Base-by-base conservation (phyloP, 2,329 filamentous ascomycete species). In the Microdochium paspali region DNA sequence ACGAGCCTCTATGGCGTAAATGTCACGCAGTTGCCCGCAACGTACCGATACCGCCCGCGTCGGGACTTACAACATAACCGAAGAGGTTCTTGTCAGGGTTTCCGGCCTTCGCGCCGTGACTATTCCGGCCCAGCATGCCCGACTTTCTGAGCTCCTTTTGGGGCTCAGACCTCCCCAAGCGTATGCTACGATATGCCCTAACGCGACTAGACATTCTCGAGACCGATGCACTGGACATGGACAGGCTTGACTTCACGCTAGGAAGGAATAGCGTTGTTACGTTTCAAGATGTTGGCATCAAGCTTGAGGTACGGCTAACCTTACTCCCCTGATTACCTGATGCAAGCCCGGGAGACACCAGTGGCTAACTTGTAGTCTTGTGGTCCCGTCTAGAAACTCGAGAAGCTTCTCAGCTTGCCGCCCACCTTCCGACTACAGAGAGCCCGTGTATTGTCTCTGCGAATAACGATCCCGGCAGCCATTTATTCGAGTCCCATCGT, bases 191-290 rank as follows among this genome's bases (percentile, higher is more conserved):
- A 56, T 95, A 93, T 71, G 88, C 84, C 45, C 73, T 98, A 39
- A 85, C 85, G 23, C 82, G 84, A 49, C 75, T 95, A 50, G 90
- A 95, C 56, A 75, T 96, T 47, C 79, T 98, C 50, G 93, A 97
- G 60, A 86, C 88, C 49, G 85, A 94, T 61, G 84, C 86, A 12
- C 72, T 96, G 55, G 87, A 96, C 59, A 76, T 93, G 51, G 89
- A 93, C 54, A 88, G 89, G 55, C 70, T 97, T 53, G 89, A 94
- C 56, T 80, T 96, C 55, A 83, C 82, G 43, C 79, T 88, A 66
- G 93, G 93, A 28, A 83, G 84, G 64, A 84, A 84, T 54, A 93
- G 85, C 35, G 84, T 86, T 1, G 77, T 96, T 42, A 90, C 95
- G 65, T 83, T 96, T 56, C 82, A 84, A 56, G 85, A 97, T 74